A percentile compares a stretch with the other conserved stretches of the same genome.
Conservation (phyloP, 2,329 filamentous ascomycete genomes). For the Salinomyces thailandicus region DNA sequence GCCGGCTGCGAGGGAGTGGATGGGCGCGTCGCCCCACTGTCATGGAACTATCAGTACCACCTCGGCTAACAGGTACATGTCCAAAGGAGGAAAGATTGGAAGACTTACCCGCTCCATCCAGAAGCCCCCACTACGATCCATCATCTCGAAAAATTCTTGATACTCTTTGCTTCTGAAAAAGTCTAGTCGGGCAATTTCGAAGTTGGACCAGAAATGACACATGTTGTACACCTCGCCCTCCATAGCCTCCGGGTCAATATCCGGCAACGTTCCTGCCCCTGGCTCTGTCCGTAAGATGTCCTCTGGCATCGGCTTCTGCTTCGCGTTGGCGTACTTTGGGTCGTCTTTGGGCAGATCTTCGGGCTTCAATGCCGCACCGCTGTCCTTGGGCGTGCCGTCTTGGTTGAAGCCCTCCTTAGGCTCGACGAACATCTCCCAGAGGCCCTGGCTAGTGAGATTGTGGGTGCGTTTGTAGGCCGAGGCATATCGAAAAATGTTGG, state of each 20-base stretch:
- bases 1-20: conserved; percentile 92
- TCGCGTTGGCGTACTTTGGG: conserved; percentile 52
- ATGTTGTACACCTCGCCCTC: conserved; percentile 98
- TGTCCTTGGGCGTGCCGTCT: conserved; percentile 40
- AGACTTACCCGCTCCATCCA: conserved; percentile 88
- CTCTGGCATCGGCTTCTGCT: conserved; percentile 62
- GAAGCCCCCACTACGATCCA: conserved; percentile 95
- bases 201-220: conserved; percentile 99
- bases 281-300: conserved; percentile 71
- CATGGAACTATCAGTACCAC: conserved; percentile 26
- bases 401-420: conserved; percentile 53
- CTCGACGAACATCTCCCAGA: conserved; percentile 99
- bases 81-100: not conserved
- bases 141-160: conserved; percentile 96
- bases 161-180: conserved; percentile 98
- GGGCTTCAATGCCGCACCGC: conserved; percentile 12
- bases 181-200: conserved; percentile 87
- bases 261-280: conserved; percentile 56
- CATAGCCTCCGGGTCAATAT: conserved; percentile 87
- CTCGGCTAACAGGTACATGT: not conserved
- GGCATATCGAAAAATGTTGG: conserved; percentile 98
- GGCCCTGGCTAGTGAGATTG: conserved; percentile 77
- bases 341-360: conserved; percentile 39
- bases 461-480: conserved; percentile 91
- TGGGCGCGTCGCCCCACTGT: conserved; percentile 98